Conservation (phyloP, 441 rosid species). For the Populus hybrid region DNA sequence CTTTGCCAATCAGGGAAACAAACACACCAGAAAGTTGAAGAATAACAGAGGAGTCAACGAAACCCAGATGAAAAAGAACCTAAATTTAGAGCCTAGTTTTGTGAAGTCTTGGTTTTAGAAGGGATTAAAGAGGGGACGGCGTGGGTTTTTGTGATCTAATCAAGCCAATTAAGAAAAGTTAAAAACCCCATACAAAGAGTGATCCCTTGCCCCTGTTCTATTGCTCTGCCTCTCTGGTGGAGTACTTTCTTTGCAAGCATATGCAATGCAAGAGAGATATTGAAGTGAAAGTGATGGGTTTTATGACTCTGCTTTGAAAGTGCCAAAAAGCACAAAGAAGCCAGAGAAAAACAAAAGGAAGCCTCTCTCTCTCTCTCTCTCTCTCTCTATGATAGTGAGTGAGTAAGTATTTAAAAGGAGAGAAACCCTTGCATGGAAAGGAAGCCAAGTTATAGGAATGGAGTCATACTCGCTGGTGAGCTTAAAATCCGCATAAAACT, state of each 20-base stretch:
- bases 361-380: not conserved
- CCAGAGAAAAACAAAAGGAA: not conserved
- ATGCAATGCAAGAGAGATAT: conserved; percentile 1
- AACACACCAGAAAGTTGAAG: conserved; percentile 20
- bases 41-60: conserved; percentile 26
- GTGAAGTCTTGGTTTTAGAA: conserved; percentile 1
- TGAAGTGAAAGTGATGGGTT: not conserved
- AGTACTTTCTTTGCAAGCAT: not conserved
- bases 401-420: too few species aligned
- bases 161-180: not conserved
- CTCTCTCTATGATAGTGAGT: too few species aligned
- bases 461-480: not conserved
- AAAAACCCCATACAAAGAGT: not conserved
- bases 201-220: conserved; percentile 3
- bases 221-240: not conserved
- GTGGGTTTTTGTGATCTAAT: not conserved
- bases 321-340: not conserved
- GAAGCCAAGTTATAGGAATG: too few species aligned
- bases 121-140: conserved; percentile 17
- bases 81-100: not conserved
- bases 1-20: conserved; percentile 11
- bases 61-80: conserved; percentile 23
- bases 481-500: not conserved
- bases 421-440: conserved; percentile 25
- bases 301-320: not conserved